phyloP scores from a whole-genome alignment of 345 rosid species.

The Viola odorata region DNA sequence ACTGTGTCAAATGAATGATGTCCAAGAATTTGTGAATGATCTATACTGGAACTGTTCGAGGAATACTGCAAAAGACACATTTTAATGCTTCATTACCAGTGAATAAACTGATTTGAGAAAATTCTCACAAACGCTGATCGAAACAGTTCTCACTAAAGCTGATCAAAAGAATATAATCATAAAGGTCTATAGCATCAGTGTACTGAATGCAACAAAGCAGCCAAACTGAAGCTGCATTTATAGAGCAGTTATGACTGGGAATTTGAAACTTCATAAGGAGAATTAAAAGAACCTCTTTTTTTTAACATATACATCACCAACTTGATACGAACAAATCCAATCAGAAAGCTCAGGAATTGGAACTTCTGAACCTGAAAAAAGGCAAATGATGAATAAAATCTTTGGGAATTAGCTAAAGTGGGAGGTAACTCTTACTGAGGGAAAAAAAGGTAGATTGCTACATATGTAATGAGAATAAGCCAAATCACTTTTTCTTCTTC shows the following conservation, averaged over 20 bases:
- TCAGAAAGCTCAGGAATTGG: slow-evolving; percentile 68
- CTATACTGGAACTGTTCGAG: slow-evolving; percentile 23
- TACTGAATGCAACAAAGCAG: background rate
- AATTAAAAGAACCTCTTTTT: slow-evolving; percentile 28
- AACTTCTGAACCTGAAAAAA: slow-evolving; percentile 54
- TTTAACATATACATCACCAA: slow-evolving; percentile 17
- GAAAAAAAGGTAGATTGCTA: background rate
- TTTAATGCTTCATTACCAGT: background rate
- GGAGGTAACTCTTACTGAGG: background rate
- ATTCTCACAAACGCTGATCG: background rate
- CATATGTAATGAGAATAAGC: background rate
- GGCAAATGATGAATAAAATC: slow-evolving; percentile 3
- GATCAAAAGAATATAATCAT: background rate
- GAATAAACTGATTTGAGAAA: background rate
- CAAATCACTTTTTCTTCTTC: background rate
- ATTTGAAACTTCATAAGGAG: slow-evolving; percentile 1
- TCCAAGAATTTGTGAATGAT: slow-evolving; percentile 18
- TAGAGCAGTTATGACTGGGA: background rate
- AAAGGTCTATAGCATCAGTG: background rate
- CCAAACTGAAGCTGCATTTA: background rate
- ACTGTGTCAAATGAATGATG: slow-evolving; percentile 20
- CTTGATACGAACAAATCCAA: slow-evolving; percentile 50
- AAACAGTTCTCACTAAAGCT: background rate
- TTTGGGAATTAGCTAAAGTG: background rate
- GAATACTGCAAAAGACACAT: slow-evolving; percentile 10